Base-by-base conservation (phyloP, 306 rosid species). In the Erythrophleum fordii region DNA sequence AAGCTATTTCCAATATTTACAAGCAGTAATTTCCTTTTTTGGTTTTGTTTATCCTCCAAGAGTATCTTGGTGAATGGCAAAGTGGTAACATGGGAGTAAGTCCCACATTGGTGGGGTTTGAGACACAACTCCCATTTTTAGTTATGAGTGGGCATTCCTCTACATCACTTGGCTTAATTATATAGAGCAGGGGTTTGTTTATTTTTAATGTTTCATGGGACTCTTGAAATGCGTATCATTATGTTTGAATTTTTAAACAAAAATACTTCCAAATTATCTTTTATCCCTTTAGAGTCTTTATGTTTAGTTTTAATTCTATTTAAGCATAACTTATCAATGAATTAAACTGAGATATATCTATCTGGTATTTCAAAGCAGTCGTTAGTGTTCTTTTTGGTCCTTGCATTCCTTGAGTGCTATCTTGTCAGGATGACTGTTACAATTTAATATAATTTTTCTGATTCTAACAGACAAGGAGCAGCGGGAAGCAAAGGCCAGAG, bases 401-500 rank as follows among this genome's bases (percentile, higher is more conserved):
- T 53, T 51, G 48, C 58, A 20, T 39, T 45, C 31, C 29, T 52
- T 1, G 14, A 74, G 75, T n/a, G 64, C 70, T 68, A 55, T 73
- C 55, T 28, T 55, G 69, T 39, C 48, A 46, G 73, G 65, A 58
- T 65, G 42, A 76, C 37, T 72, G 75, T 69, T 39, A 76, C 52
- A 26, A 39, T 66, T 39, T 29, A 77, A 48, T 77, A 82, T 75
- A 76, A 83, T 37, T 49, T 56, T 16, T 66, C 48, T 77, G 66
- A 66, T 73, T 23, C 70, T 87, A 56, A 68, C 82, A 95, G 99
- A 84, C 99, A 90, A 90, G 98, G 94, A 86, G 94, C 93, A 55
- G 88, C 88, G 49, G 96, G 94, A 84, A 85, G 86, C 88, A 93
- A 93, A 76, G 97, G 91, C 61, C 96, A 89, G 83, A 88, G 93